Conservation (phyloP, 495 filamentous ascomycete species). For the Saxispiralis lemnorum region DNA sequence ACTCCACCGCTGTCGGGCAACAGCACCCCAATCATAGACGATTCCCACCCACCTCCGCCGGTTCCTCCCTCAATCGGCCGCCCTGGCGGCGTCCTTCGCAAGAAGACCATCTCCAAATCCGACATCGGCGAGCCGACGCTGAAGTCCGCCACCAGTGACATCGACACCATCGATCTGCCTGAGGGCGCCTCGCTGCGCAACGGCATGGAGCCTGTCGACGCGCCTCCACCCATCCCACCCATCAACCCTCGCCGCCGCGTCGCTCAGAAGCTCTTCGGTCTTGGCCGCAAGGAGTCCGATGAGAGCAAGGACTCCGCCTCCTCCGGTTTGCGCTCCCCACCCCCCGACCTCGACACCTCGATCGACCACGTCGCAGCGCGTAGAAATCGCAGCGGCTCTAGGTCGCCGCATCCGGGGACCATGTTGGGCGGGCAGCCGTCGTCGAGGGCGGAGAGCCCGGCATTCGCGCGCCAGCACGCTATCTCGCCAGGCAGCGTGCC, state of each 20-base stretch:
- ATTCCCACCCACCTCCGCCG: conserved; percentile 14
- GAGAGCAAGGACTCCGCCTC: background rate
- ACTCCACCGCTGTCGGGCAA: conserved; percentile 13
- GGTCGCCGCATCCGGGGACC: too few species aligned
- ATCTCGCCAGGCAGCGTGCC: too few species aligned
- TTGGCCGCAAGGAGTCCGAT: conserved; percentile 1
- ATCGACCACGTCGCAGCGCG: too few species aligned
- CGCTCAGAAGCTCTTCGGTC: conserved; percentile 8
- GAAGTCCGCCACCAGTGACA: conserved; percentile 55
- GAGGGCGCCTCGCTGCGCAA: conserved; percentile 24
- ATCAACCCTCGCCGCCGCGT: conserved; percentile 22
- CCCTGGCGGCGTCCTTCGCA: conserved; percentile 25
- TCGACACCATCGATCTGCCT: conserved; percentile 31
- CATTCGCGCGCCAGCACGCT: too few species aligned
- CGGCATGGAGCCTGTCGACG: conserved; percentile 17
- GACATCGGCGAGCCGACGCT: conserved; percentile 75
- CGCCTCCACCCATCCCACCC: conserved; percentile 21
- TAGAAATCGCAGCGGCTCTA: too few species aligned
- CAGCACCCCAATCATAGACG: conserved; percentile 6
- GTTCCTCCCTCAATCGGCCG: conserved; percentile 16
- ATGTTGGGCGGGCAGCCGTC: too few species aligned
- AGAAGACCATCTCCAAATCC: conserved; percentile 51
- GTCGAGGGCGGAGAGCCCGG: too few species aligned
- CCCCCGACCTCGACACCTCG: too few species aligned
- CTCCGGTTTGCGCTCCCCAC: too few species aligned